Evolutionary conservation across 768 basidiomycete species (phyloP), one percentile per base, ranked within the genome.

Genomic region (Fomitopsis pulvina): DNA sequence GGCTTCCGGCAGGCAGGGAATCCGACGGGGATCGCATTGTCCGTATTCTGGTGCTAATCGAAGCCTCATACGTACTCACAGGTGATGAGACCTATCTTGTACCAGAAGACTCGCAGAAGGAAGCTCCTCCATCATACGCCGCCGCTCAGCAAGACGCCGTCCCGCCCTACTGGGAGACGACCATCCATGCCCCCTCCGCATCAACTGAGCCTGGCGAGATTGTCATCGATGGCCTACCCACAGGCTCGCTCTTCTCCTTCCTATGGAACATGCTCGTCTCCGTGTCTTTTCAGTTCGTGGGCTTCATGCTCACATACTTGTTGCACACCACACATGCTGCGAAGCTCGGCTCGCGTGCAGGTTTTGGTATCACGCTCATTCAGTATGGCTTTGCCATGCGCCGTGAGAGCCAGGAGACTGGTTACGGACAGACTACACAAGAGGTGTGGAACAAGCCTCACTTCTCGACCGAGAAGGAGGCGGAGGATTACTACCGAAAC

Each of bases 141-240:
- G 76, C 82, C 26, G 96, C 96, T 9, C 85, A 94, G 63, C 83
- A 88, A 14, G 96, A 99, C 66, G 83, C 92, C n/a, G 93, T 92
- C 6, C 96, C 96, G 3, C 89, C 93, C 1, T 99, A 99, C 68
- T 97, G 92, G 83, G 95, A 97, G 57, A 96, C 92, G 1, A 94
- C 92, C 2, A 81, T 98, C n/a, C 90, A 97, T 63, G 84, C 94
- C 6, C 92, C 94, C 8, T 83, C 79, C 54, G 66, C 80, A 14
- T 71, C 83, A 14, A 77, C 79, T 54, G 67, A 71, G 6, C 64
- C 79, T 25, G 85, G 92, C 30, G 85, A 93, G 58, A 83, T 96
- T 70, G 80, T 95, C 59, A 83, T 98, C 61, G 95, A 97, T 57
- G 83, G 83, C 11, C 78, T 98, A 46, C 88, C 86, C 34, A 87